Evolutionary conservation across 176 grass and related monocot species (phyloP).

Genomic region (Aegilops bicornis): DNA sequence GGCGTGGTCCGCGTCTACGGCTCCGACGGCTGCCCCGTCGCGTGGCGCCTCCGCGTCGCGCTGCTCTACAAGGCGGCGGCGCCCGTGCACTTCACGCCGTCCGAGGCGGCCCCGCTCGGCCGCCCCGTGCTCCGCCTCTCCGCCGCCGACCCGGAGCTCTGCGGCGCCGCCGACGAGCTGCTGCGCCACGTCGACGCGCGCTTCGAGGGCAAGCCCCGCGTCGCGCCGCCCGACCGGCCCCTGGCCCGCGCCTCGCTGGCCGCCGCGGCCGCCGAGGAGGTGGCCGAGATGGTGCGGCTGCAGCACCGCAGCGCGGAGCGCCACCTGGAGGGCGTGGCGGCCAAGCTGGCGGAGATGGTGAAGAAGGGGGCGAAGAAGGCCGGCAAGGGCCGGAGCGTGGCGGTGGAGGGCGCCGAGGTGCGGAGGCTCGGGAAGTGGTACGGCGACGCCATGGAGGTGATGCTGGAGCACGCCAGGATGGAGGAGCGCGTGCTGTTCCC

Average conservation of each 20-base stretch:
- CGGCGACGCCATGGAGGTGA: slow-evolving; percentile 76
- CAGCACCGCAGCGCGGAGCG: slow-evolving; percentile 83
- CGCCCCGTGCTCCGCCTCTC: slow-evolving; percentile 76
- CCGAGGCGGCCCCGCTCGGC: slow-evolving; percentile 68
- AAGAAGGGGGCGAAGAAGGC: slow-evolving; percentile 57
- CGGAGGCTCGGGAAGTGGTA: slow-evolving; percentile 73
- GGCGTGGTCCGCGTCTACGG: slow-evolving; percentile 73
- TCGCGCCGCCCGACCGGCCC: slow-evolving; percentile 32
- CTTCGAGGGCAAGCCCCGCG: slow-evolving; percentile 69
- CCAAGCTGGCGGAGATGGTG: slow-evolving; percentile 60
- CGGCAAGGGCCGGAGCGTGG: slow-evolving; percentile 36
- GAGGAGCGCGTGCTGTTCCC: slow-evolving; percentile 92
- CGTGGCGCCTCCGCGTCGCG: slow-evolving; percentile 71
- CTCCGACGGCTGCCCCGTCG: slow-evolving; percentile 68
- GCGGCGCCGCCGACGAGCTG: slow-evolving; percentile 56
- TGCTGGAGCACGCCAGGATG: slow-evolving; percentile 99
- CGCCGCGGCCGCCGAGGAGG: slow-evolving; percentile 45
- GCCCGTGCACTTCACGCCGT: slow-evolving; percentile 73
- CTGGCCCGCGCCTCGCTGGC: slow-evolving; percentile 4
- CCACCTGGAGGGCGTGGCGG: slow-evolving; percentile 71
- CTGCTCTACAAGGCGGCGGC: slow-evolving; percentile 88
- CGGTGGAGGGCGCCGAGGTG: slow-evolving; percentile 54
- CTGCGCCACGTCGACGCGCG: slow-evolving; percentile 64
- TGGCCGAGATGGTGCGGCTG: slow-evolving; percentile 67
- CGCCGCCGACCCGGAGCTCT: slow-evolving; percentile 57